These are phyloP conservation scores for Sporothrix dimorphospora DNA, from an alignment of 2,329 filamentous ascomycete species.

Conservation along the genomic window DNA sequence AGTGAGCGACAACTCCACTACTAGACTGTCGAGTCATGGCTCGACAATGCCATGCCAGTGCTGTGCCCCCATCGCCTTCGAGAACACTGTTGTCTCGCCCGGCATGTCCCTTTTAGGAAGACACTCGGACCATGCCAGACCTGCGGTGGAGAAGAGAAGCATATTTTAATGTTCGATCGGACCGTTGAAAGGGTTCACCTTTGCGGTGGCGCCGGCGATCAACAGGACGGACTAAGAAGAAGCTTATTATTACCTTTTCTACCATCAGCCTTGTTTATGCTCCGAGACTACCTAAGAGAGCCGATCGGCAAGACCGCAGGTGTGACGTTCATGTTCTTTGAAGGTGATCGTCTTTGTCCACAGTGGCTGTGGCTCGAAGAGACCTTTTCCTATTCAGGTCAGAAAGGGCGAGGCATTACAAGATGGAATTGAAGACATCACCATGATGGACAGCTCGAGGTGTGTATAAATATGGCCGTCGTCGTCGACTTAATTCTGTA, in stretches of 20 bases:
- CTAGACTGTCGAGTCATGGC: neutral
- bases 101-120: constrained; percentile 8
- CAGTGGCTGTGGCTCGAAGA: neutral
- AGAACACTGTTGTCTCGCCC: neutral
- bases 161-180: neutral
- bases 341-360: neutral
- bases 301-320: neutral
- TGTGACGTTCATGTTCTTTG: neutral
- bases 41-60: neutral
- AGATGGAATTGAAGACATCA: neutral
- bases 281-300: neutral
- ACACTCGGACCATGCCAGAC: constrained; percentile 14
- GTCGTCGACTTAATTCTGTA: neutral
- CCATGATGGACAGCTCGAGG: neutral
- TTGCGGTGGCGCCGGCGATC: neutral
- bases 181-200: neutral
- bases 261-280: neutral
- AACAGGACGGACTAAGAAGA: neutral
- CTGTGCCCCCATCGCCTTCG: neutral
- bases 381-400: neutral
- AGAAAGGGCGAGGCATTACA: neutral
- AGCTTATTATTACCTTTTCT: neutral
- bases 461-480: neutral
- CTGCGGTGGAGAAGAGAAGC: neutral
- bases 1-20: neutral